Conservation (phyloP, 2,329 filamentous ascomycete genomes). For the Trichophyton rubrum region DNA sequence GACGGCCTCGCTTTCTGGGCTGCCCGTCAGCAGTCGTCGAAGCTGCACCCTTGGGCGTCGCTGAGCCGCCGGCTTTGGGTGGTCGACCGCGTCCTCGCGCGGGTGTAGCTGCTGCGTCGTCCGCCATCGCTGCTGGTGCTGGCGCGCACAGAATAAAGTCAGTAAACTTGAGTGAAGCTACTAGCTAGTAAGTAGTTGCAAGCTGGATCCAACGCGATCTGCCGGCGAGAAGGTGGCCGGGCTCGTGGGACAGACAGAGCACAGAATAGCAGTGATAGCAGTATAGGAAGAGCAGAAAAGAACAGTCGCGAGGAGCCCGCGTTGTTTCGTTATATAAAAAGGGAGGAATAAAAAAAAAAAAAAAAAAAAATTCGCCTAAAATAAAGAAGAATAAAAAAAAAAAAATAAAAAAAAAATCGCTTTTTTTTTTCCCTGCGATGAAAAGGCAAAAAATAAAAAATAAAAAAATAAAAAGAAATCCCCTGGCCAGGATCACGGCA, state of each 20-base stretch:
- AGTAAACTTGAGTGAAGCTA: neutral
- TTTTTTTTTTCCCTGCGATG: neutral
- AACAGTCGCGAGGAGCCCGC: neutral
- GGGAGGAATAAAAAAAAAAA: neutral
- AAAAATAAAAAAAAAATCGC: too few species aligned
- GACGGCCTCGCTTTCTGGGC: conserved; percentile 13
- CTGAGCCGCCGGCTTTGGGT: conserved; percentile 10
- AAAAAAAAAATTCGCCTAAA: neutral
- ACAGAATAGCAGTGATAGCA: neutral
- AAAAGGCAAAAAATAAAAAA: neutral
- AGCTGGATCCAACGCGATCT: neutral
- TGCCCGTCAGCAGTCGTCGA: conserved; percentile 7
- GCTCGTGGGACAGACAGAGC: too few species aligned
- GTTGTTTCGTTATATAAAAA: neutral
- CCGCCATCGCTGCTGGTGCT: neutral
- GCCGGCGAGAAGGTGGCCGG: neutral
- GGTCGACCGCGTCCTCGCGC: conserved; percentile 13
- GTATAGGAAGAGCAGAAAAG: too few species aligned
- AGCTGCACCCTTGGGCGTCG: conserved; percentile 7
- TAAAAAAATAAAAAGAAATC: neutral
- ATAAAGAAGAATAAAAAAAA: neutral
- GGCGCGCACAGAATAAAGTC: neutral
- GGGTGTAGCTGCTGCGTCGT: neutral
- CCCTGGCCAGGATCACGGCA: neutral
- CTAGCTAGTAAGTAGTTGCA: neutral